These are phyloP conservation scores for Mucor racemosus DNA, from an alignment of 371 early-diverging fungal genomes.

Conservation along the genomic window DNA sequence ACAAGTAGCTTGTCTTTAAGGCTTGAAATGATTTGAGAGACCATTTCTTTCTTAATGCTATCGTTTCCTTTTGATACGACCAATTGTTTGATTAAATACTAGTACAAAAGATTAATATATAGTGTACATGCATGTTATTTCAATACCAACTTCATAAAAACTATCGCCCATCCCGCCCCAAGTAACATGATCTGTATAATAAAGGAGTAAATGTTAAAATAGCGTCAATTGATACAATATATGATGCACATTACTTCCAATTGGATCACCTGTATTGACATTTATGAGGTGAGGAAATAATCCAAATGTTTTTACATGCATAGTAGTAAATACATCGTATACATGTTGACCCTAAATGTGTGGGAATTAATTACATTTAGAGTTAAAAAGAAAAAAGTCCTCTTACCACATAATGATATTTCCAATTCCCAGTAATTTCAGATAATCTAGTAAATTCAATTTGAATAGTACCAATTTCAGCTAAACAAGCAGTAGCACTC, in stretches of 20 bases:
- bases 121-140: not conserved
- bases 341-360: slow-evolving; percentile 49
- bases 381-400: not conserved
- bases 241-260: slow-evolving; percentile 26
- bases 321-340: slow-evolving; percentile 40
- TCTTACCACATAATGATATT: slow-evolving; percentile 60
- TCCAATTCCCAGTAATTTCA: slow-evolving; percentile 71
- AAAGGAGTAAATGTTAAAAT: not conserved
- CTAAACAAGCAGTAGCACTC: slow-evolving; percentile 54
- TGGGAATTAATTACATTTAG: not conserved
- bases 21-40: slow-evolving; percentile 34
- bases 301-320: slow-evolving; percentile 39
- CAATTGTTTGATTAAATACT: slow-evolving; percentile 66
- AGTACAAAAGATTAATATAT: not conserved
- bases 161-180: slow-evolving; percentile 63
- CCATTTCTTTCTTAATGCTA: slow-evolving; percentile 47
- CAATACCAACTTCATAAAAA: slow-evolving; percentile 53
- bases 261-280: slow-evolving; percentile 56
- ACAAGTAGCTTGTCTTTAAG: slow-evolving; percentile 32
- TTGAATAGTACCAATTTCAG: slow-evolving; percentile 88
- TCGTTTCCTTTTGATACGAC: slow-evolving; percentile 56
- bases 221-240: not conserved
- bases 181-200: slow-evolving; percentile 31
- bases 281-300: slow-evolving; percentile 70
- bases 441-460: slow-evolving; percentile 86